Evolutionary conservation across 108 stramenopile species (phyloP).

Genomic region (Nannochloropsis gaditana): DNA sequence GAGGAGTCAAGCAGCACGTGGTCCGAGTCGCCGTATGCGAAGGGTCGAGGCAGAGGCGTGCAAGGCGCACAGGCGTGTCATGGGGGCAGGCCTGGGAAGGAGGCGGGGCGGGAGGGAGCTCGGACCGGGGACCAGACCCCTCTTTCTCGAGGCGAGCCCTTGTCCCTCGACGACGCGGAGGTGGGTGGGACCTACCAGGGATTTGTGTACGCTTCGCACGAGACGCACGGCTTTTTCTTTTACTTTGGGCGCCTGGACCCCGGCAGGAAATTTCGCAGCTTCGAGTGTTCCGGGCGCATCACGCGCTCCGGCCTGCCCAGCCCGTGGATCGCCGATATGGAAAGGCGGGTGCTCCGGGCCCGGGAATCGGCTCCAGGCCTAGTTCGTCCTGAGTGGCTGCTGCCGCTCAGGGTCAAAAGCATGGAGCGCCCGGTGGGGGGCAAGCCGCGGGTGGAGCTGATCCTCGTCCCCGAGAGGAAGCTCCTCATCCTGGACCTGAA

Average conservation of each 20-base stretch:
- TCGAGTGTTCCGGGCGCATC: not conserved
- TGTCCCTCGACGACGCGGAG: not conserved
- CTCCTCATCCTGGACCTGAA: conserved; percentile 37
- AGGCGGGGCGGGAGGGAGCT: not conserved
- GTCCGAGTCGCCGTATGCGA: too few species aligned
- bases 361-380: too few species aligned
- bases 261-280: not conserved
- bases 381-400: not conserved
- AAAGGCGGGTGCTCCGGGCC: too few species aligned
- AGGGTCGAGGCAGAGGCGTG: too few species aligned
- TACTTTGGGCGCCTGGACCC: not conserved
- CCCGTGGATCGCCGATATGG: too few species aligned
- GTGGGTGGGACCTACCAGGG: not conserved
- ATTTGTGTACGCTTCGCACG: not conserved
- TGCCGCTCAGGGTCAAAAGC: not conserved
- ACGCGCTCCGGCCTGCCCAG: not conserved
- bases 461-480: not conserved
- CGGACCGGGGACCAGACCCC: not conserved
- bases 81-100: not conserved
- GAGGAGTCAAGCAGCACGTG: too few species aligned
- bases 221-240: not conserved
- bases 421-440: not conserved
- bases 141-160: not conserved
- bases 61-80: too few species aligned
- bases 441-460: not conserved